Conservation (phyloP, 805 yeast genomes). For the Candida wancherniae region DNA sequence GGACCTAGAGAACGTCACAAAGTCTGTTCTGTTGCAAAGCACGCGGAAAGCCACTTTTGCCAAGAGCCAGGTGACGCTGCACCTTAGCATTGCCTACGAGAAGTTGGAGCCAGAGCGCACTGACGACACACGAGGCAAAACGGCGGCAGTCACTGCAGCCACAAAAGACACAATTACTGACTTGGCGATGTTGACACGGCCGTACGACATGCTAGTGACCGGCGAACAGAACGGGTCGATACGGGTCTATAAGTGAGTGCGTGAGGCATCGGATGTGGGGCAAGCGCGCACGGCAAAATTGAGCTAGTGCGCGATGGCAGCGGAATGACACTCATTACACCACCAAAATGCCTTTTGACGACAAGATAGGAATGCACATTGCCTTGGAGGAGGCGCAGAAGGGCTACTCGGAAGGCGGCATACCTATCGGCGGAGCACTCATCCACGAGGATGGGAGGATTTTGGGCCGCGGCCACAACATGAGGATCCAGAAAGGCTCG, state of each 20-base stretch:
- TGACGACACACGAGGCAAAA: neutral
- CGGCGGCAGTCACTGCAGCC: neutral
- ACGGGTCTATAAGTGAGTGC: constrained; percentile 47
- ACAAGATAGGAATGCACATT: constrained; percentile 57
- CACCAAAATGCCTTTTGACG: constrained; percentile 50
- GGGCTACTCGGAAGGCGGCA: constrained; percentile 79
- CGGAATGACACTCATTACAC: constrained; percentile 1
- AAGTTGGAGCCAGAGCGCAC: constrained; percentile 1
- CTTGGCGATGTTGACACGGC: constrained; percentile 42
- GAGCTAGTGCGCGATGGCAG: neutral
- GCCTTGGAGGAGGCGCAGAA: constrained; percentile 69
- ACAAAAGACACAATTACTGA: constrained; percentile 46
- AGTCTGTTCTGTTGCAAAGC: constrained; percentile 5
- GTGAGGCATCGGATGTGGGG: too few relatives aligned
- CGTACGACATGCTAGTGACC: constrained; percentile 57
- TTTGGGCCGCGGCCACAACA: constrained; percentile 85
- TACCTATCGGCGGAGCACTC: constrained; percentile 80
- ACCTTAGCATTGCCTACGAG: constrained; percentile 16
- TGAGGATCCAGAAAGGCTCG: constrained; percentile 79
- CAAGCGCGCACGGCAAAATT: too few relatives aligned
- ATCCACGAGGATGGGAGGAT: constrained; percentile 72
- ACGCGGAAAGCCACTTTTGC: constrained; percentile 5
- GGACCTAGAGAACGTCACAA: constrained; percentile 18
- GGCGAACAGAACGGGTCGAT: constrained; percentile 66
- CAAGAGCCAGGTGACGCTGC: constrained; percentile 12